Percentiles rank a stretch among this genome's conserved stretches.
Conservation (phyloP, 202 grass and related monocot species). For the Elaeis oleifera region DNA sequence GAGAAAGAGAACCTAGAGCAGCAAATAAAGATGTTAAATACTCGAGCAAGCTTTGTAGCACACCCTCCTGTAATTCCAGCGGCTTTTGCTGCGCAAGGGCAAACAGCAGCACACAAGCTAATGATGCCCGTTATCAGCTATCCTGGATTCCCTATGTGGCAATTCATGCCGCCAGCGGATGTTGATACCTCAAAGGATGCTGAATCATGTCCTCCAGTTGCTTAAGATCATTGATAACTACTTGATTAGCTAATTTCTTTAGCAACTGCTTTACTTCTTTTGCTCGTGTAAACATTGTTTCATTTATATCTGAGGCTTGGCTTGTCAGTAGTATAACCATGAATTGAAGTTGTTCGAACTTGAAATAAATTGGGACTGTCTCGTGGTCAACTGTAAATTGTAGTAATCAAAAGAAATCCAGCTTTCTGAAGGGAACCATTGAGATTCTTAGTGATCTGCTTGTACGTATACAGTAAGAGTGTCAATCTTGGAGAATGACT, state of each 20-base stretch:
- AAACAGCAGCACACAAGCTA: slow-evolving; percentile 62
- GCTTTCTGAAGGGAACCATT: too few relatives aligned
- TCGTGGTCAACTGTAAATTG: too few relatives aligned
- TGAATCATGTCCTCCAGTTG: slow-evolving; percentile 79
- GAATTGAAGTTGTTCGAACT: too few relatives aligned
- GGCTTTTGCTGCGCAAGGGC: slow-evolving; percentile 47
- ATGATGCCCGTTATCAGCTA: slow-evolving; percentile 88
- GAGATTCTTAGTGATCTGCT: too few relatives aligned
- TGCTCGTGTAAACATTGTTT: too few relatives aligned
- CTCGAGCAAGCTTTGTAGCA: slow-evolving; percentile 44
- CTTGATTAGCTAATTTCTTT: background rate
- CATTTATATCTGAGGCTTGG: too few relatives aligned
- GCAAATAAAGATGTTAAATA: slow-evolving; percentile 82
- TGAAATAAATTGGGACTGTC: too few relatives aligned
- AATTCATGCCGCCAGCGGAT: slow-evolving; percentile 91
- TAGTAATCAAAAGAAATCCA: too few relatives aligned
- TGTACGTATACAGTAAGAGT: too few relatives aligned
- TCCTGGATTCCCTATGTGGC: slow-evolving; percentile 97
- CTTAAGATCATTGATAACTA: slow-evolving; percentile 22
- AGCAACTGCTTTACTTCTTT: too few relatives aligned
- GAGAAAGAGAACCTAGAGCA: slow-evolving; percentile 92
- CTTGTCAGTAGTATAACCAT: too few relatives aligned
- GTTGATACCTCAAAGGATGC: slow-evolving; percentile 89
- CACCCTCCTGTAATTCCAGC: slow-evolving; percentile 62
- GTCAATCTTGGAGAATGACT: too few relatives aligned